phyloP scores from a whole-genome alignment of 139 green algal species.

The Zygnema cylindricum region DNA sequence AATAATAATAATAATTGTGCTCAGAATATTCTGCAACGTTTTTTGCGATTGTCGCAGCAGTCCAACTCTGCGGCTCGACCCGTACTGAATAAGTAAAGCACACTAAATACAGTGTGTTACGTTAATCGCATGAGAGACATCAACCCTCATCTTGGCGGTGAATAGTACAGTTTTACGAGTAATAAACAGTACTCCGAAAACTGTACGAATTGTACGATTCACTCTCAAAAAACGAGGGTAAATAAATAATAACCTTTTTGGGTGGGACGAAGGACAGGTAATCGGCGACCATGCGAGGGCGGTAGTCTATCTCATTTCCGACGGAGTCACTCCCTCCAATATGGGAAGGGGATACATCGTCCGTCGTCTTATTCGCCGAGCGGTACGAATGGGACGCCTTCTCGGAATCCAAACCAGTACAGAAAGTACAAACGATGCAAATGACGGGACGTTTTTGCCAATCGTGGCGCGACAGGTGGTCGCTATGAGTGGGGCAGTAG shows the following conservation, averaged over 20 bases:
- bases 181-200: not conserved
- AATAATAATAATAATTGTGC: too few species aligned
- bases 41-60: too few species aligned
- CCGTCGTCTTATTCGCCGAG: slow-evolving; percentile 80
- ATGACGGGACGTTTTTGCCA: slow-evolving; percentile 70
- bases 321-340: slow-evolving; percentile 86
- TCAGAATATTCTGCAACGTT: too few species aligned
- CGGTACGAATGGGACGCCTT: slow-evolving; percentile 68
- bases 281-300: slow-evolving; percentile 86
- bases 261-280: slow-evolving; percentile 67
- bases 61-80: too few species aligned
- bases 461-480: slow-evolving; percentile 73
- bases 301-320: slow-evolving; percentile 82
- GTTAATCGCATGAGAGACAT: too few species aligned
- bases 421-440: slow-evolving; percentile 25
- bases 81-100: too few species aligned
- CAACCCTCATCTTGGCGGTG: too few species aligned
- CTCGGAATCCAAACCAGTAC: slow-evolving; percentile 81
- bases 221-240: not conserved
- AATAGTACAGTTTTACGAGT: too few species aligned
- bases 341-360: slow-evolving; percentile 89
- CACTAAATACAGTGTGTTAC: too few species aligned
- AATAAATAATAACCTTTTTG: slow-evolving; percentile 5
- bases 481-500: slow-evolving; percentile 76
- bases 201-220: not conserved